phyloP scores from a whole-genome alignment of 805 yeast genomes.

The Nakazawaea ishiwadae region DNA sequence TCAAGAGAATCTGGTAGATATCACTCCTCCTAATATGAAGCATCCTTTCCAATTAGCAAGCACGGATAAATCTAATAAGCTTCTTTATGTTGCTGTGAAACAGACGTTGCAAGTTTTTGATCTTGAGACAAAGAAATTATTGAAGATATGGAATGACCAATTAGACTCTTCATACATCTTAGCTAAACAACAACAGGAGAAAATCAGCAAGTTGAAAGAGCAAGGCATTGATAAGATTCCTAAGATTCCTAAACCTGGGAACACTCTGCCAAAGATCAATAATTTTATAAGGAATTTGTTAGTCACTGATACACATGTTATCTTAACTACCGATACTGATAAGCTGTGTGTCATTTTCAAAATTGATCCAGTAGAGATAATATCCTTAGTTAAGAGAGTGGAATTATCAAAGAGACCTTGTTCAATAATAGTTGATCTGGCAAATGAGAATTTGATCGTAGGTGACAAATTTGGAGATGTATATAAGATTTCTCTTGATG shows the following conservation, averaged over 20 bases:
- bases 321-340: constrained; percentile 77
- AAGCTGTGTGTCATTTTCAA: constrained; percentile 69
- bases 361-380: constrained; percentile 23
- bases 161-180: constrained; percentile 41
- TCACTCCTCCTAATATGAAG: constrained; percentile 33
- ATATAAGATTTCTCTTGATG: constrained; percentile 49
- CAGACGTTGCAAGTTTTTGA: constrained; percentile 54
- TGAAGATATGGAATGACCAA: constrained; percentile 64
- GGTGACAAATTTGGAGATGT: constrained; percentile 98
- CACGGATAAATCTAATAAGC: constrained; percentile 37
- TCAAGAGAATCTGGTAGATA: background rate
- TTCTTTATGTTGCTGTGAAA: constrained; percentile 53
- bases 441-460: constrained; percentile 49
- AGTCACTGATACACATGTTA: constrained; percentile 47
- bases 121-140: constrained; percentile 29
- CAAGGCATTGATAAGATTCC: constrained; percentile 33
- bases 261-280: constrained; percentile 63
- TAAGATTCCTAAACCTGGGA: constrained; percentile 58
- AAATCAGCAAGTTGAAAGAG: constrained; percentile 15
- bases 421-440: constrained; percentile 57
- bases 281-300: constrained; percentile 64
- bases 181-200: constrained; percentile 24
- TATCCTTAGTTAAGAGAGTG: constrained; percentile 61
- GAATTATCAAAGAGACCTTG: constrained; percentile 91
- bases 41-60: constrained; percentile 67